Evolutionary conservation across 495 filamentous ascomycete genomes (phyloP).

Genomic region (Talaromyces ruber): DNA sequence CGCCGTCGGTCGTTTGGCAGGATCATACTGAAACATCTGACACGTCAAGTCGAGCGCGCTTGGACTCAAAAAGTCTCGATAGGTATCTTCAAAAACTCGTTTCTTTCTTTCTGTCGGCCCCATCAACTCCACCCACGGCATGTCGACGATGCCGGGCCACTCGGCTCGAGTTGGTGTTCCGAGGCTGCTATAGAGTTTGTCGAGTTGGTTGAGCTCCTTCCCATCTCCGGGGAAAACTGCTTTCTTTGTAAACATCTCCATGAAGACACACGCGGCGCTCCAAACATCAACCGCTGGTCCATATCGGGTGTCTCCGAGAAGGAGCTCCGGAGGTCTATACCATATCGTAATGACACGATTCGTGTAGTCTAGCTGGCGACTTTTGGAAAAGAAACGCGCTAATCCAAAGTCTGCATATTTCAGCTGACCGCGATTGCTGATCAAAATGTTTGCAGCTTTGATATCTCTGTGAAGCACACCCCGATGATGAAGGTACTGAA

Average conservation of each 20-base stretch:
- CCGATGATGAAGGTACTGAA: constrained; percentile 88
- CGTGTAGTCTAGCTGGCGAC: constrained; percentile 88
- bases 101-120: constrained; percentile 63
- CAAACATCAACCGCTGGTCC: constrained; percentile 94
- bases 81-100: constrained; percentile 78
- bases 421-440: constrained; percentile 77
- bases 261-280: constrained; percentile 93
- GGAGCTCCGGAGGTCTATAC: constrained; percentile 90
- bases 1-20: constrained; percentile 73
- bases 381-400: constrained; percentile 94
- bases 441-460: constrained; percentile 89
- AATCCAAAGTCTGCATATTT: constrained; percentile 97
- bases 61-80: constrained; percentile 60
- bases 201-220: constrained; percentile 87
- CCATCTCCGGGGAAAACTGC: constrained; percentile 96
- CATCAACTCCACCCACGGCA: constrained; percentile 94
- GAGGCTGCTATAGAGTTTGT: constrained; percentile 89
- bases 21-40: constrained; percentile 82
- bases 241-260: constrained; percentile 92
- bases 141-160: constrained; percentile 82
- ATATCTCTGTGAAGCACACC: constrained; percentile 95
- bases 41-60: constrained; percentile 75
- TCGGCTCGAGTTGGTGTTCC: constrained; percentile 78
- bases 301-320: constrained; percentile 91
- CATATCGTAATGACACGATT: constrained; percentile 96